Conservation (phyloP, 495 filamentous ascomycete species). For the Penicillium salamii region DNA sequence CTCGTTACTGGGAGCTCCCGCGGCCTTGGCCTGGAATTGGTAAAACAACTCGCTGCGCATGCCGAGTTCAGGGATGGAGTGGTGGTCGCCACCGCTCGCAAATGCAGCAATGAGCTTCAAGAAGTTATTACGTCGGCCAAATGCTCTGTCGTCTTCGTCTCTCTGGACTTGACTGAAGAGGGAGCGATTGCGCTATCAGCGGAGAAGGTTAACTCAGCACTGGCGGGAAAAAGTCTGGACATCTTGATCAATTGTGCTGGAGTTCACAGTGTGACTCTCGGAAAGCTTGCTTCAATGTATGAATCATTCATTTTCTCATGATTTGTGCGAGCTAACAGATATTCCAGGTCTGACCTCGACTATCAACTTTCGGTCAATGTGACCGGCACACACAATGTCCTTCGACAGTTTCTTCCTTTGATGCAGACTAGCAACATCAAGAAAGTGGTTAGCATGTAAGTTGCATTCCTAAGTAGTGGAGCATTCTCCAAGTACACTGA, state of each 20-base stretch:
- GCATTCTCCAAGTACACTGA: no score
- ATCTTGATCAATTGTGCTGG: slow-evolving; percentile 49
- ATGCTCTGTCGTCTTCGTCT: no score
- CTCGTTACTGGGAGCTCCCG: slow-evolving; percentile 36
- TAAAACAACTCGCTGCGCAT: slow-evolving; percentile 14
- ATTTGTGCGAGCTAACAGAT: slow-evolving; percentile 7
- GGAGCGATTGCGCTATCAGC: slow-evolving; percentile 16
- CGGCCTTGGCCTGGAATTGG: slow-evolving; percentile 51
- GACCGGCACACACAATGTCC: slow-evolving; percentile 35
- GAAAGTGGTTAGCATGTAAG: slow-evolving; percentile 45
- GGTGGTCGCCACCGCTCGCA: no score
- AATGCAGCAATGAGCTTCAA: no score
- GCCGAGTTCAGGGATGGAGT: no score
- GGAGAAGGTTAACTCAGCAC: slow-evolving; percentile 23
- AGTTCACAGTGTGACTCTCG: not conserved
- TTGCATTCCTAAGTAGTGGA: no score
- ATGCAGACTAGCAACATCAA: slow-evolving; percentile 35
- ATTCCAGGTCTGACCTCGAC: slow-evolving; percentile 28
- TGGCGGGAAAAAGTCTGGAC: slow-evolving; percentile 37
- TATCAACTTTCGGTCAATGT: slow-evolving; percentile 38
- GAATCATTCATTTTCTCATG: slow-evolving; percentile 14
- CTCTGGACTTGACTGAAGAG: no score
- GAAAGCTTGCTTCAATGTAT: slow-evolving; percentile 6
- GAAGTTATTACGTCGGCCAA: no score
- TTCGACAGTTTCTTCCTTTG: slow-evolving; percentile 34